Conservation (phyloP, 2,329 filamentous ascomycete genomes). For the Hirsutella minnesotensis region DNA sequence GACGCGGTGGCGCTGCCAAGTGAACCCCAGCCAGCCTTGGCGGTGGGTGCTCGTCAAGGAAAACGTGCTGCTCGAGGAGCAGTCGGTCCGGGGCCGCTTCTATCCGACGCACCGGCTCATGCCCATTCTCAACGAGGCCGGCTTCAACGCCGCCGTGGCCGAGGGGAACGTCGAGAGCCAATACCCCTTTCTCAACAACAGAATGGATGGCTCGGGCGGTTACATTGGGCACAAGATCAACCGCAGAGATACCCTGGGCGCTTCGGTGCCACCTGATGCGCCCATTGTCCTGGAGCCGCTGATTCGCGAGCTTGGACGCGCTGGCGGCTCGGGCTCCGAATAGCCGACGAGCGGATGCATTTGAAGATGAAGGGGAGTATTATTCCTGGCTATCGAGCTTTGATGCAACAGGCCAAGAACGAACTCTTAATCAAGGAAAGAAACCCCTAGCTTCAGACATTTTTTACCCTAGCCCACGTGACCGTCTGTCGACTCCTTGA, state of each 20-base stretch:
- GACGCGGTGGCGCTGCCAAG: constrained; percentile 25
- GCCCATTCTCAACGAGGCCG: constrained; percentile 31
- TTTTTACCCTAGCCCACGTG: too few species aligned
- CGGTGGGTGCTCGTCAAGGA: constrained; percentile 30
- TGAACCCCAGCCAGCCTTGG: constrained; percentile 20
- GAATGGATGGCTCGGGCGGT: constrained; percentile 27
- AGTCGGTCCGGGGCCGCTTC: constrained; percentile 40
- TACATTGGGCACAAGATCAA: constrained; percentile 29
- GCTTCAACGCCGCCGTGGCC: constrained; percentile 23
- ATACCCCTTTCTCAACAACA: constrained; percentile 39
- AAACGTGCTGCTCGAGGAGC: constrained; percentile 34
- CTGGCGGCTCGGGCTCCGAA: neutral
- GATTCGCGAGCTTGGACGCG: constrained; percentile 20
- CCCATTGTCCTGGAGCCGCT: constrained; percentile 22
- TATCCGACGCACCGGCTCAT: constrained; percentile 44
- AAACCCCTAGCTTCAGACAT: too few species aligned
- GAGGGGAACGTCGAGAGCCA: constrained; percentile 30
- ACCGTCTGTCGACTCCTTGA: too few species aligned
- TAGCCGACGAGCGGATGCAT: too few species aligned
- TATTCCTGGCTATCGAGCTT: too few species aligned
- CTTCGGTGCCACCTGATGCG: constrained; percentile 25
- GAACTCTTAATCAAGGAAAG: too few species aligned
- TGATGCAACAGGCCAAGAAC: too few species aligned
- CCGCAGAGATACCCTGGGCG: constrained; percentile 30
- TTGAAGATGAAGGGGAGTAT: too few species aligned